A percentile compares a stretch with the other conserved stretches of the same genome.
These are phyloP conservation scores for Beauveria sp. DNA, from an alignment of 2,329 filamentous ascomycete genomes.

Conservation along the genomic window DNA sequence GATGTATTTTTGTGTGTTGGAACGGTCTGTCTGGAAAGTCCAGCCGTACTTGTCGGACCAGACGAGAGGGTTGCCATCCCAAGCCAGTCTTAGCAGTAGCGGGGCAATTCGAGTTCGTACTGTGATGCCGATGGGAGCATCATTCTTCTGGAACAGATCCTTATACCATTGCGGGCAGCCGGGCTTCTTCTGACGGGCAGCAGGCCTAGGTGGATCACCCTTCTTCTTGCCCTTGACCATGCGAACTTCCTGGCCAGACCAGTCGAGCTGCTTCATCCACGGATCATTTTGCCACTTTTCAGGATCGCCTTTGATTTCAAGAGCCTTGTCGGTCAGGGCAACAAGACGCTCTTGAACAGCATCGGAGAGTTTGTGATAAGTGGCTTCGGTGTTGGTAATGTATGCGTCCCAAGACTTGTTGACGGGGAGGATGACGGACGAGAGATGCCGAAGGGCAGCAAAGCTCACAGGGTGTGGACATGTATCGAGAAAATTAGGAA, in stretches of 20 bases:
- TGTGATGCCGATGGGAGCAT: constrained; percentile 64
- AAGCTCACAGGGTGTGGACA: constrained; percentile 98
- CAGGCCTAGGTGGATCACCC: constrained; percentile 66
- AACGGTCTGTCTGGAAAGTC: constrained; percentile 71
- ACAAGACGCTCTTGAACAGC: constrained; percentile 72
- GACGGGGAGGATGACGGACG: constrained; percentile 85
- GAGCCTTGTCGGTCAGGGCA: constrained; percentile 65
- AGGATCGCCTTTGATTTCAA: constrained; percentile 62
- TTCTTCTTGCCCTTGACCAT: constrained; percentile 93
- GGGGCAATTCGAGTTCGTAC: constrained; percentile 85
- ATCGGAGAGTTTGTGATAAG: constrained; percentile 67
- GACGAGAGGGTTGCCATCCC: constrained; percentile 81
- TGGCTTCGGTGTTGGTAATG: constrained; percentile 73
- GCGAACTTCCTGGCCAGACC: constrained; percentile 85
- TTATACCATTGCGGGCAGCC: constrained; percentile 97
- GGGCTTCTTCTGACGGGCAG: constrained; percentile 80
- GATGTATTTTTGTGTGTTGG: constrained; percentile 56
- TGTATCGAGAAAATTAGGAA: constrained; percentile 78
- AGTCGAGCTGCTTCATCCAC: constrained; percentile 90
- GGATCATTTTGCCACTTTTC: constrained; percentile 71
- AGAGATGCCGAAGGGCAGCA: constrained; percentile 85
- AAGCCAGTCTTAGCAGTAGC: constrained; percentile 71
- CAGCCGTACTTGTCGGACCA: constrained; percentile 94
- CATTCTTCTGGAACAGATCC: constrained; percentile 67
- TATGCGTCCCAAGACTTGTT: constrained; percentile 84